These are phyloP conservation scores for Quercus mongolica DNA, from an alignment of 306 rosid genomes.

Conservation along the genomic window DNA sequence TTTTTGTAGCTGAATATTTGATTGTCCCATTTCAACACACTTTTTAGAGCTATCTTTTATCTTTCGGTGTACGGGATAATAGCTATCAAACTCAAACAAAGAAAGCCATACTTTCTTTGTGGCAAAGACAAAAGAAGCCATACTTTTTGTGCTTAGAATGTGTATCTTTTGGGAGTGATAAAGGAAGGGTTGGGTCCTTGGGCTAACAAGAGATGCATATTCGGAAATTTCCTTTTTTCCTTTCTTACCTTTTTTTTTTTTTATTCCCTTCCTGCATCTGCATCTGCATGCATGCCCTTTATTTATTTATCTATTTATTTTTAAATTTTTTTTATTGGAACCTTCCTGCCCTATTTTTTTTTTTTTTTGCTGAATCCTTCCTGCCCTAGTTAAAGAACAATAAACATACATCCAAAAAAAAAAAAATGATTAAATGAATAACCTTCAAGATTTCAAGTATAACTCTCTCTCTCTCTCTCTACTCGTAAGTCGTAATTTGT, in stretches of 20 bases:
- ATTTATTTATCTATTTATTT: too few relatives aligned
- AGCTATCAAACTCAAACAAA: neutral
- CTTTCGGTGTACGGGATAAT: neutral
- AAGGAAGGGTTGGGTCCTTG: too few relatives aligned
- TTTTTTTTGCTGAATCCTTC: too few relatives aligned
- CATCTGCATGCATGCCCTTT: too few relatives aligned
- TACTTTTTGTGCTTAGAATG: neutral
- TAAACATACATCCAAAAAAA: neutral
- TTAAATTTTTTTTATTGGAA: too few relatives aligned
- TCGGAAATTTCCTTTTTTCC: neutral
- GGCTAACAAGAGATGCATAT: neutral
- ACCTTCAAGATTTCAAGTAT: neutral
- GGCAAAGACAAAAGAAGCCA: neutral
- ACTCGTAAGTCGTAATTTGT: neutral
- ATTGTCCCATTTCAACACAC: too few relatives aligned
- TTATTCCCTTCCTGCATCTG: too few relatives aligned
- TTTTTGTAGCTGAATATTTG: too few relatives aligned
- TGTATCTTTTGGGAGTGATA: neutral
- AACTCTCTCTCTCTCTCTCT: neutral
- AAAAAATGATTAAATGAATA: neutral
- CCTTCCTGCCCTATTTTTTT: too few relatives aligned
- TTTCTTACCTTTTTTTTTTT: too few relatives aligned
- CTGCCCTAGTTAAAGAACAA: neutral
- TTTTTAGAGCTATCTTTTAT: neutral
- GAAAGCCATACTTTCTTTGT: neutral